Evolutionary conservation across 495 filamentous ascomycete genomes (phyloP).

Genomic region (Evernia prunastri): DNA sequence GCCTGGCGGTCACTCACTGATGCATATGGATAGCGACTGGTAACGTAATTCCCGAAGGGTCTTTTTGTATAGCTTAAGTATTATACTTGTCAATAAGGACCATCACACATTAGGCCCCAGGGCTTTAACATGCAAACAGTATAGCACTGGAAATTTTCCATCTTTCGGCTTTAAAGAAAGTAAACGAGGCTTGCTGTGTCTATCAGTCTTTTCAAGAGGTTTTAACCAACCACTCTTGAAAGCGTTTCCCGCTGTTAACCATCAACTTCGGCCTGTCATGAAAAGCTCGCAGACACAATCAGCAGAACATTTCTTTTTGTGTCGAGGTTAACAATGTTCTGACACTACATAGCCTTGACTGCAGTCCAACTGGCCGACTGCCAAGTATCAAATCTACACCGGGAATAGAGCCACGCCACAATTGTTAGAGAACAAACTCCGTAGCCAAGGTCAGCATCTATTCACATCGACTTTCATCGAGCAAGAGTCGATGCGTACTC

Average conservation of each 20-base stretch:
- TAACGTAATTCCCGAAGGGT: background rate
- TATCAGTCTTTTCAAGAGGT: background rate
- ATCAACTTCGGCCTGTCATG: background rate
- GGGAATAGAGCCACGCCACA: background rate
- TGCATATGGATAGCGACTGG: conserved; percentile 8
- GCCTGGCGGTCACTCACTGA: conserved; percentile 1
- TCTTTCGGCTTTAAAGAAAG: background rate
- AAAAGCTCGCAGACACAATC: background rate
- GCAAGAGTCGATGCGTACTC: background rate
- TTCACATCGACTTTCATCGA: background rate
- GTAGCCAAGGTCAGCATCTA: background rate
- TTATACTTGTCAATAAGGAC: conserved; percentile 4
- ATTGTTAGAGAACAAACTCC: background rate
- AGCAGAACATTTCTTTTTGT: background rate
- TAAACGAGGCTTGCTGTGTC: background rate
- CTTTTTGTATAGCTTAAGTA: conserved; percentile 3
- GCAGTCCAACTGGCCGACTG: background rate
- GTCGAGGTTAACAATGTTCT: background rate
- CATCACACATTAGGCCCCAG: conserved; percentile 2
- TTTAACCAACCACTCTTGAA: background rate
- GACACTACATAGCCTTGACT: background rate
- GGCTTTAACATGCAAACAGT: conserved; percentile 6
- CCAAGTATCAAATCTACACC: background rate
- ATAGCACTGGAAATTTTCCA: background rate
- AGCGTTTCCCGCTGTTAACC: background rate